These are phyloP conservation scores for Postia placenta DNA, from an alignment of 768 basidiomycete species.

Conservation along the genomic window DNA sequence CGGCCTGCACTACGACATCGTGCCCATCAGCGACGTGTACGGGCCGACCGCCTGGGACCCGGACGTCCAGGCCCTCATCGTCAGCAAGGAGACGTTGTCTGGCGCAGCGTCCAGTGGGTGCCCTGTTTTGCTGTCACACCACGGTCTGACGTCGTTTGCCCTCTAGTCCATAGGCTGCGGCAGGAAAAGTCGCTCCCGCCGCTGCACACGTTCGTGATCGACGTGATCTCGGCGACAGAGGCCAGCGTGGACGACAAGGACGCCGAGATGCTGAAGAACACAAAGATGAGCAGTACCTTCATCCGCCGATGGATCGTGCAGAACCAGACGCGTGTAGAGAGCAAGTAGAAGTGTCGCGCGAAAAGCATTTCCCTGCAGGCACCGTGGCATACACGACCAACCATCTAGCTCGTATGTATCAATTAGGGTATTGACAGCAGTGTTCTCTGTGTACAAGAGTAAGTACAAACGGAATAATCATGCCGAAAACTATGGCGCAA, in stretches of 20 bases:
- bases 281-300: constrained; percentile 93
- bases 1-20: constrained; percentile 56
- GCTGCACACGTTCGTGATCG: constrained; percentile 72
- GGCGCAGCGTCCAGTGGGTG: constrained; percentile 74
- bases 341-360: neutral
- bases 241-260: constrained; percentile 59
- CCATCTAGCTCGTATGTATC: constrained; percentile 1
- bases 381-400: no score
- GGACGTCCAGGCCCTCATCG: constrained; percentile 87
- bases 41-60: constrained; percentile 89
- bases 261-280: constrained; percentile 58
- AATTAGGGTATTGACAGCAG: neutral
- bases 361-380: neutral
- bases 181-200: constrained; percentile 47
- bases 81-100: constrained; percentile 79
- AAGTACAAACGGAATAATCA: neutral
- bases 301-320: constrained; percentile 82
- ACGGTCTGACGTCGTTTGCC: neutral
- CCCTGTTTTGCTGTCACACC: neutral
- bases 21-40: constrained; percentile 77
- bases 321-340: constrained; percentile 2
- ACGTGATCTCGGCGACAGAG: constrained; percentile 75
- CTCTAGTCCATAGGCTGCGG: constrained; percentile 59
- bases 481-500: neutral
- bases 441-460: neutral